A percentile compares a stretch with the other conserved stretches of the same genome.
These are phyloP conservation scores for Tylopilus felleus DNA, from an alignment of 768 basidiomycete species.

Conservation along the genomic window DNA sequence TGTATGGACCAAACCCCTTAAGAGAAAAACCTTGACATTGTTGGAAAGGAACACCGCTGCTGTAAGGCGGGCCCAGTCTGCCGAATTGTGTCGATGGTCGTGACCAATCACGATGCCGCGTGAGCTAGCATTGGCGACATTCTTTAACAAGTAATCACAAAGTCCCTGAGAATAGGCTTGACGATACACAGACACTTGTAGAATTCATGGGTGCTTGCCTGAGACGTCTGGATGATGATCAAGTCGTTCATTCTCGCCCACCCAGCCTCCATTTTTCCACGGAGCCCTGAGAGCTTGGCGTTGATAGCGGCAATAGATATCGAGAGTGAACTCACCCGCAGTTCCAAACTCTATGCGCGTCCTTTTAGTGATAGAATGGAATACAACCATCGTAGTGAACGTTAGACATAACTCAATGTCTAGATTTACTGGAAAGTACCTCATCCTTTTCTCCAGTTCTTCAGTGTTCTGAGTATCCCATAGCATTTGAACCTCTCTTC, in stretches of 20 bases:
- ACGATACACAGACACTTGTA: neutral
- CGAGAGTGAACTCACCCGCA: constrained; percentile 49
- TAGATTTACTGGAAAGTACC: constrained; percentile 22
- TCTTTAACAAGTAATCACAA: constrained; percentile 61
- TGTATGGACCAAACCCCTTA: constrained; percentile 72
- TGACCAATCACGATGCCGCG: constrained; percentile 82
- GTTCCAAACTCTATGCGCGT: constrained; percentile 84
- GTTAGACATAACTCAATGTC: neutral
- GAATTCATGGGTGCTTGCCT: constrained; percentile 40
- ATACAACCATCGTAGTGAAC: neutral
- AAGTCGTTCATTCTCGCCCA: constrained; percentile 92
- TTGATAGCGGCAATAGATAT: neutral
- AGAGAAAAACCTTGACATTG: constrained; percentile 66
- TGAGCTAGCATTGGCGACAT: constrained; percentile 47
- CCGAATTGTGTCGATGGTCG: constrained; percentile 81
- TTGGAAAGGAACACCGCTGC: constrained; percentile 64
- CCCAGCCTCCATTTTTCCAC: constrained; percentile 84
- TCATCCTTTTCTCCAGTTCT: constrained; percentile 43
- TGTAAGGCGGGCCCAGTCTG: constrained; percentile 72
- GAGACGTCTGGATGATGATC: constrained; percentile 76
- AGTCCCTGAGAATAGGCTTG: constrained; percentile 52
- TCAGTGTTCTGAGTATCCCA: constrained; percentile 26
- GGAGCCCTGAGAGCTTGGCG: constrained; percentile 47
- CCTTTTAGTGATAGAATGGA: constrained; percentile 32
- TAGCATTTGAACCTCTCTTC: constrained; percentile 34